Percentiles rank a stretch among this genome's conserved stretches.
Conservation (phyloP, 2,329 filamentous ascomycete species). For the Fusarium sp. region DNA sequence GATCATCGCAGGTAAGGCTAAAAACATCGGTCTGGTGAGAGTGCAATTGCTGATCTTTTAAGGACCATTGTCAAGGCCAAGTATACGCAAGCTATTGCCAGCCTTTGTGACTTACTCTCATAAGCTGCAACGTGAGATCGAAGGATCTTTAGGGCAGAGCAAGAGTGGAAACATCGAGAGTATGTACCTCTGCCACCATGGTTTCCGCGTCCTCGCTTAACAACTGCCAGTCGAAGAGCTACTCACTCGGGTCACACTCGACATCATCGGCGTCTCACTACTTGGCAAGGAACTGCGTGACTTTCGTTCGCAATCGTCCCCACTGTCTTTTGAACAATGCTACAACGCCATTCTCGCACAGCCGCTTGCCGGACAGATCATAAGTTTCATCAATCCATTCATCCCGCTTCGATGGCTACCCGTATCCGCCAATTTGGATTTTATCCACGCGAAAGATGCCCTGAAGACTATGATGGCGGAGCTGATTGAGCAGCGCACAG, state of each 20-base stretch:
- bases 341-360: conserved; percentile 20
- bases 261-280: conserved; percentile 17
- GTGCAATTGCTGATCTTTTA: background rate
- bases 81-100: conserved; percentile 11
- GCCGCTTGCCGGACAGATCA: conserved; percentile 13
- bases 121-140: background rate
- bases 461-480: conserved; percentile 25
- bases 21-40: accelerated
- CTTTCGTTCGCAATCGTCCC: conserved; percentile 11
- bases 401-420: conserved; percentile 24
- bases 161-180: background rate
- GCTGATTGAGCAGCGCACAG: conserved; percentile 19
- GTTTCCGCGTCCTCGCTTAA: background rate
- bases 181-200: accelerated
- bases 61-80: conserved; percentile 23
- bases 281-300: conserved; percentile 11
- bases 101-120: background rate
- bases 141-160: background rate
- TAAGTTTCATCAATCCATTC: conserved; percentile 29
- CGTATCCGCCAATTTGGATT: conserved; percentile 19
- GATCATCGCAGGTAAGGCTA: background rate
- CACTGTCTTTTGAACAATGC: conserved; percentile 25
- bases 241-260: conserved; percentile 19
- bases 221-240: background rate
- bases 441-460: conserved; percentile 15